A percentile compares a stretch with the other conserved stretches of the same genome.
These are phyloP conservation scores for Phlebopus sp. DNA, from an alignment of 1,284 basidiomycete species.

Conservation along the genomic window DNA sequence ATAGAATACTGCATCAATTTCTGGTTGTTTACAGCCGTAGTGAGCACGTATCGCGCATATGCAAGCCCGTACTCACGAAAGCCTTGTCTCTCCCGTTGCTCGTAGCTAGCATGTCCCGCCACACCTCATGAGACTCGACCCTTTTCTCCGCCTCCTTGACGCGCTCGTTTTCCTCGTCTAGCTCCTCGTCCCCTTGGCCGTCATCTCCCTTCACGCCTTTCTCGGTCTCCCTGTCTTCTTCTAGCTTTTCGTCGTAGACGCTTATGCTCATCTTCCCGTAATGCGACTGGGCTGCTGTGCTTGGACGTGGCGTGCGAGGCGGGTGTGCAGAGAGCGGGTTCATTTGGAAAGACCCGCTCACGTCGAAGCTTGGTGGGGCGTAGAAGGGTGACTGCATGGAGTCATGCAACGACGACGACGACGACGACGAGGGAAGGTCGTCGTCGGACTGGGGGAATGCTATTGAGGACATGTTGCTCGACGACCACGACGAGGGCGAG, in stretches of 20 bases:
- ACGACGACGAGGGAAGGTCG: conserved; percentile 40
- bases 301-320: conserved; percentile 62
- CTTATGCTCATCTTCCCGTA: conserved; percentile 15
- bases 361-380: conserved; percentile 39
- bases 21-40: conserved; percentile 37
- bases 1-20: conserved; percentile 83
- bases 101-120: conserved; percentile 72
- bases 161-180: conserved; percentile 40
- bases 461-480: conserved; percentile 47
- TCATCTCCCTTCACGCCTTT: conserved; percentile 30
- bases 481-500: background rate
- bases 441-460: conserved; percentile 39
- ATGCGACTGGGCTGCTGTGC: conserved; percentile 22
- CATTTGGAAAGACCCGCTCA: conserved; percentile 59
- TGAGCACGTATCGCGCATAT: background rate
- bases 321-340: conserved; percentile 76
- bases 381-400: conserved; percentile 37
- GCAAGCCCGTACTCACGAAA: conserved; percentile 53
- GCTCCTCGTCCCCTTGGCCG: conserved; percentile 45
- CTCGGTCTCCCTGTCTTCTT: conserved; percentile 37
- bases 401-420: conserved; percentile 35
- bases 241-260: conserved; percentile 32
- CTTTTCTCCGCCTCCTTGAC: conserved; percentile 41
- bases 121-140: conserved; percentile 62
- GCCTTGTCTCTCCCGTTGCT: conserved; percentile 78